Conservation (phyloP, 2,329 filamentous ascomycete species). For the Calonectria hongkongensis region DNA sequence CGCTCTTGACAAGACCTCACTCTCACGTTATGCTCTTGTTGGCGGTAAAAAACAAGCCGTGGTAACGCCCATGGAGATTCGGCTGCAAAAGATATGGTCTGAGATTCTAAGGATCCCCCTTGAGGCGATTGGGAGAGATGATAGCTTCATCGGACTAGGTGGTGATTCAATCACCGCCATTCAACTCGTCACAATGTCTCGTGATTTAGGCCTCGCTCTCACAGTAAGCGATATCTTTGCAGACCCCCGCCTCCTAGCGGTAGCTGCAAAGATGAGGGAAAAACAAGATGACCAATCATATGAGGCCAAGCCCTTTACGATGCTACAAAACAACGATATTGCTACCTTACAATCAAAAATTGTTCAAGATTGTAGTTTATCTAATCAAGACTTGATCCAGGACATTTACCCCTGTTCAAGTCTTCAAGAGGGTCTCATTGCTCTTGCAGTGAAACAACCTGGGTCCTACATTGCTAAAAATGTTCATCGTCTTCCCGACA, state of each 20-base stretch:
- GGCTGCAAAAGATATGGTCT: background rate
- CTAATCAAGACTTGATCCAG: conserved; percentile 53
- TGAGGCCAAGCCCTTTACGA: background rate
- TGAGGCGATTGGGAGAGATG: background rate
- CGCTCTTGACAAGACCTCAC: background rate
- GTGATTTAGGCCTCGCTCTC: conserved; percentile 61
- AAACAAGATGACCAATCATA: background rate
- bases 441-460: conserved; percentile 15
- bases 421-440: conserved; percentile 27
- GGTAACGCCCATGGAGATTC: background rate
- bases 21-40: conserved; percentile 6
- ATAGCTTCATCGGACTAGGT: conserved; percentile 51
- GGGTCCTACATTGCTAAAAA: conserved; percentile 26
- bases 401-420: conserved; percentile 30
- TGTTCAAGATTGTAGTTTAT: background rate
- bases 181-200: conserved; percentile 67
- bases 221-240: conserved; percentile 66
- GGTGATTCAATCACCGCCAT: conserved; percentile 69
- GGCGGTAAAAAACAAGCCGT: background rate
- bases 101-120: background rate
- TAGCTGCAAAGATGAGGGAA: conserved; percentile 45
- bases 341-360: background rate
- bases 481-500: background rate
- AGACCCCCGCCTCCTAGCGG: conserved; percentile 15
- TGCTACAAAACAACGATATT: background rate